Evolutionary conservation across 768 basidiomycete genomes (phyloP), one percentile per base, ranked within the genome.

Genomic region (Pisolithus albus): DNA sequence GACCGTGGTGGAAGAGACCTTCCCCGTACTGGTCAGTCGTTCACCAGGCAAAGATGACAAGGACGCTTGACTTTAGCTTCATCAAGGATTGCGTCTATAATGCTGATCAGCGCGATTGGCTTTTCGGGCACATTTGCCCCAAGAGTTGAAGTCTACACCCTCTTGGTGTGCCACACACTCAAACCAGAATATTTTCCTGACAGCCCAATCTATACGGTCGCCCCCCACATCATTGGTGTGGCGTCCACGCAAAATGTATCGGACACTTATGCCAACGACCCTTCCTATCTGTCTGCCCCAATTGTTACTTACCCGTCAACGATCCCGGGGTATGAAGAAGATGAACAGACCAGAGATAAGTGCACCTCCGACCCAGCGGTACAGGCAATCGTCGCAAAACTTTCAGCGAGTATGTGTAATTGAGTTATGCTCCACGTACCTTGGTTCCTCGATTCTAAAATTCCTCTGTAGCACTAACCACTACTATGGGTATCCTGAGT

Each of bases 301-400:
- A 37, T 46, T 7, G 21, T 38, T 10, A 38, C 46, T 19, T 24
- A 59, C 9, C 39, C 47, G 15, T 1, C 44, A 23, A n/a, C 41
- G 21, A 21, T 37, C 11, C 34, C 34, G 26, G 26, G 43, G n/a
- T 41, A 18, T 41, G 40, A 16, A 36, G 46, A 56, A 44, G 34
- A 18, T 15, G 32, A 23, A 43, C 56, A 56, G 41, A 42, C 32
- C 9, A 28, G 64, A 19, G 56, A 62, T 43, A 60, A 65, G 4
- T 92, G 88, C 59, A 75, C 78, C 8, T 68, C 78, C 1, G 88
- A 92, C 59, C 87, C 89, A 1, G 75, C 77, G 8, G 84, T 91
- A 1, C 80, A 82, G 64, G 84, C 84, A n/a, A 78, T 75, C 7
- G 85, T 83, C 9, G 84, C 88, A 15, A 80, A 75, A 59, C 69